These are phyloP conservation scores for Hypoxylon sp. DNA, from an alignment of 2,329 filamentous ascomycete species.

Conservation along the genomic window DNA sequence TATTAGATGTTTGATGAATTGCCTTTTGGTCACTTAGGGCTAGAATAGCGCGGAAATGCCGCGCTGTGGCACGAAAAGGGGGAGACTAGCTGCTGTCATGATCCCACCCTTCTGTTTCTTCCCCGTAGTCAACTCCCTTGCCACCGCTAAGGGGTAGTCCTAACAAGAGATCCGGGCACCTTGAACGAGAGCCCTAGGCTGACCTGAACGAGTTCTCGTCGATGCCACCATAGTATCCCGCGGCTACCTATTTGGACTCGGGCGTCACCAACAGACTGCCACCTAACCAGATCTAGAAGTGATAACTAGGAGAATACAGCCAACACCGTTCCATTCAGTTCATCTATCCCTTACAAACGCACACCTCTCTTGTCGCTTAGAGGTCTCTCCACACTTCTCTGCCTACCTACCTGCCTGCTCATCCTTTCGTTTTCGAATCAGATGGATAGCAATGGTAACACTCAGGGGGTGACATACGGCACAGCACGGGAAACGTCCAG, in stretches of 20 bases:
- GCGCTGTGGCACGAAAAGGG: not conserved
- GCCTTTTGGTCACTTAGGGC: not conserved
- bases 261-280: not conserved
- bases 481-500: no score
- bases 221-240: no score
- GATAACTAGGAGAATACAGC: not conserved
- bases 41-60: not conserved
- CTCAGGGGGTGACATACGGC: constrained; percentile 18
- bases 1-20: constrained; percentile 1
- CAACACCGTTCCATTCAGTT: not conserved
- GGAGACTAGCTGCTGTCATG: not conserved
- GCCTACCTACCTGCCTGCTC: no score
- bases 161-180: not conserved
- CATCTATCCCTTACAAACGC: not conserved
- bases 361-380: no score
- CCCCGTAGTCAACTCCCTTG: no score
- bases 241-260: no score
- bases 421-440: no score
- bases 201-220: no score
- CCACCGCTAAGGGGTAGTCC: not conserved
- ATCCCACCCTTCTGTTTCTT: constrained; percentile 6
- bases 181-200: no score
- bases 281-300: not conserved
- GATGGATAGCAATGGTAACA: not conserved
- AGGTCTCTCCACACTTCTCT: no score